A percentile compares a stretch with the other conserved stretches of the same genome.
Evolutionary conservation across 495 filamentous ascomycete genomes (phyloP).

Genomic region (Platismatia glauca): DNA sequence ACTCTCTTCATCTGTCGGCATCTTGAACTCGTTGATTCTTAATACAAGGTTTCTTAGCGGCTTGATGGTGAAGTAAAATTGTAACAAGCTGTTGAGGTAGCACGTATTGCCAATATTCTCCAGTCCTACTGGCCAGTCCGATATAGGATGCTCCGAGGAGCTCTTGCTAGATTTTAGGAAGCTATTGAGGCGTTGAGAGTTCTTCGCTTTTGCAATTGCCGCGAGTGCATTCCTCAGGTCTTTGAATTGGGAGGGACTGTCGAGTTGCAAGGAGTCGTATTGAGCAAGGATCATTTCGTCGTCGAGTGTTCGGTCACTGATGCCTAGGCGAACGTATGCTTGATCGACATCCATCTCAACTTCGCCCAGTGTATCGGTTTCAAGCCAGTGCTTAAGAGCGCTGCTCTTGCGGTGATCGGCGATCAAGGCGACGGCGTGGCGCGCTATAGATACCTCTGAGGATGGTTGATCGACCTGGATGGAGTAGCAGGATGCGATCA

Average conservation of each 20-base stretch:
- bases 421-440: constrained; percentile 49
- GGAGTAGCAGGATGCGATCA: background rate
- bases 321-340: constrained; percentile 49
- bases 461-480: constrained; percentile 37
- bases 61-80: constrained; percentile 87
- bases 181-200: constrained; percentile 33
- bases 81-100: constrained; percentile 92
- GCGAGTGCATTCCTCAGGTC: constrained; percentile 41
- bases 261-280: constrained; percentile 42
- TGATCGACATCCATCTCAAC: constrained; percentile 49
- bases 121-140: constrained; percentile 68
- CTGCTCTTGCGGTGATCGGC: constrained; percentile 47
- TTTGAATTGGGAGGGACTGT: constrained; percentile 40
- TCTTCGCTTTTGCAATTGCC: constrained; percentile 42
- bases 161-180: constrained; percentile 28
- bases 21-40: constrained; percentile 56
- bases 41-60: constrained; percentile 74
- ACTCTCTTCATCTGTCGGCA: constrained; percentile 51
- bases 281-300: constrained; percentile 43
- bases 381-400: constrained; percentile 45
- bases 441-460: constrained; percentile 38
- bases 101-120: constrained; percentile 95
- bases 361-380: constrained; percentile 43
- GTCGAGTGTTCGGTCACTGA: constrained; percentile 43
- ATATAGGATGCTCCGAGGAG: constrained; percentile 28